A percentile compares a stretch with the other conserved stretches of the same genome.
Evolutionary conservation across 208 protist species (phyloP).

Genomic region (Acanthamoeba lenticulata): DNA sequence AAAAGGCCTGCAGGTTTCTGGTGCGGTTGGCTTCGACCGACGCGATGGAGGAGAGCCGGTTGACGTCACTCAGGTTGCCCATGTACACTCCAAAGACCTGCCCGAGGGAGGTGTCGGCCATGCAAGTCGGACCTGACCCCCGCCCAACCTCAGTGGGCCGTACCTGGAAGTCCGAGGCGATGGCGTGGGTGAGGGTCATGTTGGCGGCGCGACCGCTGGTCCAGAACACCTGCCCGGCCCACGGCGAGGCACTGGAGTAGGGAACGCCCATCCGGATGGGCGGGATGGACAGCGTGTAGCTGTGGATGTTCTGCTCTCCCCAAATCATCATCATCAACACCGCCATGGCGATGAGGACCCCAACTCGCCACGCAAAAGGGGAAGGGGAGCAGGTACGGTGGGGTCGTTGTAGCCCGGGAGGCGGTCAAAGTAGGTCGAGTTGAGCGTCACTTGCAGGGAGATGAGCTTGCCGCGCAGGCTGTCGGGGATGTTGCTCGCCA

Average conservation of each 20-base stretch:
- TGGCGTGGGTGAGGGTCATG: neutral
- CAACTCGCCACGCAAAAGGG: neutral
- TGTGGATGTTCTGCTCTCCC: neutral
- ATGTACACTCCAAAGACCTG: neutral
- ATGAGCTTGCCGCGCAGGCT: slow-evolving; percentile 17
- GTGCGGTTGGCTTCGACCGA: neutral
- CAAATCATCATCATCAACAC: no score
- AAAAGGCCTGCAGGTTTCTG: neutral
- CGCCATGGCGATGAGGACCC: no score
- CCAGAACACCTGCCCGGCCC: neutral
- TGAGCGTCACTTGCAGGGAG: slow-evolving; percentile 10
- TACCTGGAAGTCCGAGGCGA: neutral
- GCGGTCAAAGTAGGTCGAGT: slow-evolving; percentile 66
- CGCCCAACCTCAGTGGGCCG: no score
- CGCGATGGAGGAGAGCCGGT: neutral
- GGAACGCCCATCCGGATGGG: slow-evolving; percentile 35
- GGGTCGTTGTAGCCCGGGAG: slow-evolving; percentile 65
- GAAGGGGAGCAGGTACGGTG: neutral
- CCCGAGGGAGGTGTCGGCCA: neutral
- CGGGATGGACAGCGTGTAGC: slow-evolving; percentile 44
- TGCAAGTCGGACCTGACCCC: neutral
- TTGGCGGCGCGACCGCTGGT: slow-evolving; percentile 22
- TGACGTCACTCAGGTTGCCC: neutral
- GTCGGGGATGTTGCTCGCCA: slow-evolving; percentile 60
- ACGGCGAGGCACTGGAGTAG: neutral